Conservation (phyloP, 2,329 filamentous ascomycete species). For the Penicillium decumbens region DNA sequence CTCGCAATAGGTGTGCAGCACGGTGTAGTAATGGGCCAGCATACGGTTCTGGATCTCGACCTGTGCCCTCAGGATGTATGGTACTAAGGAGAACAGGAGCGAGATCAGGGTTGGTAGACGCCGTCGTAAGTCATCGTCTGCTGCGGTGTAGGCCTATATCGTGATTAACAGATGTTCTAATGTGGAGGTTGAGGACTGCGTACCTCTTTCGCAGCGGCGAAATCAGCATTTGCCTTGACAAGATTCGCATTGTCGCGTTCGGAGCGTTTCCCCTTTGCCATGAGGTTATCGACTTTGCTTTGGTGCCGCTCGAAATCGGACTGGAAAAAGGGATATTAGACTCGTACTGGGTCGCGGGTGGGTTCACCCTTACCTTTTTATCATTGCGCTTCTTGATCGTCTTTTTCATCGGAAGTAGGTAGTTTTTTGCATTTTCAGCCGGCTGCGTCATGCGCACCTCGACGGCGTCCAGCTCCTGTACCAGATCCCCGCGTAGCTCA, state of each 20-base stretch:
- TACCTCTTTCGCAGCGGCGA: slow-evolving; percentile 62
- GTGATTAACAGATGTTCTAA: not conserved
- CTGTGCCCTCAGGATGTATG: slow-evolving; percentile 64
- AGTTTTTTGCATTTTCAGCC: slow-evolving; percentile 63
- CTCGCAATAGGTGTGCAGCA: slow-evolving; percentile 67
- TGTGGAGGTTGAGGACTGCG: slow-evolving; percentile 8
- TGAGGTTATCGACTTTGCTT: slow-evolving; percentile 63
- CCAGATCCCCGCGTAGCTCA: slow-evolving; percentile 66
- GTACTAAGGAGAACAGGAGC: slow-evolving; percentile 68
- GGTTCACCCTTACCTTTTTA: slow-evolving; percentile 52
- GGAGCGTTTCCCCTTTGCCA: slow-evolving; percentile 65
- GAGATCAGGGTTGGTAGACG: slow-evolving; percentile 67
- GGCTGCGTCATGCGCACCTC: slow-evolving; percentile 66
- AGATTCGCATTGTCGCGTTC: slow-evolving; percentile 69
- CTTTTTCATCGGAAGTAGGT: slow-evolving; percentile 68
- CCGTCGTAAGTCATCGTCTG: slow-evolving; percentile 68
- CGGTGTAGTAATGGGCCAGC: slow-evolving; percentile 72
- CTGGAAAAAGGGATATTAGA: slow-evolving; percentile 30
- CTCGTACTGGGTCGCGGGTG: not conserved
- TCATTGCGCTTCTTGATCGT: slow-evolving; percentile 82
- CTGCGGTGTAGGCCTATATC: slow-evolving; percentile 63
- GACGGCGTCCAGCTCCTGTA: slow-evolving; percentile 66
- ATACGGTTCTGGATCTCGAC: slow-evolving; percentile 73
- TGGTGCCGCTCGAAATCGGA: slow-evolving; percentile 76
- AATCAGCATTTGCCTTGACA: slow-evolving; percentile 66